phyloP scores from a whole-genome alignment of 176 grass and related monocot species.

The Guadua angustifolia region DNA sequence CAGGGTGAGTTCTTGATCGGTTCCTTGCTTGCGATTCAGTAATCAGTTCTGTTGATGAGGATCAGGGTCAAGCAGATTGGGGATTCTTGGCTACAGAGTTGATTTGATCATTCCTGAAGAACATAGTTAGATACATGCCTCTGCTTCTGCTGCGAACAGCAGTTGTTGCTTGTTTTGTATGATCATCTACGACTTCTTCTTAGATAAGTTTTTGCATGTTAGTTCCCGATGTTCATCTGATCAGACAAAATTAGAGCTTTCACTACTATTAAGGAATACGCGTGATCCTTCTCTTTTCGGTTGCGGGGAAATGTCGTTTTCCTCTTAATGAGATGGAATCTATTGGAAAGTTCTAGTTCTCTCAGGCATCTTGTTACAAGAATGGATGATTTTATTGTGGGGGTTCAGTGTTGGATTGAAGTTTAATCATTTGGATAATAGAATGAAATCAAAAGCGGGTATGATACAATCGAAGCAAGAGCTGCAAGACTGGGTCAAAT shows the following conservation, averaged over 20 bases:
- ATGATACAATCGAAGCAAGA: slow-evolving; percentile 11
- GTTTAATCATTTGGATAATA: not conserved
- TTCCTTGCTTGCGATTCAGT: not conserved
- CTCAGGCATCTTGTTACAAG: not conserved
- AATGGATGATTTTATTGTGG: not conserved
- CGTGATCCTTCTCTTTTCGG: not conserved
- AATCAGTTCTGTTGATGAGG: not conserved
- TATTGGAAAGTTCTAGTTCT: not conserved
- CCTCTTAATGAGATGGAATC: not conserved
- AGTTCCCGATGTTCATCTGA: not conserved
- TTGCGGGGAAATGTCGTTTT: not conserved
- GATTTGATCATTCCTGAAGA: not conserved
- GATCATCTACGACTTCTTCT: not conserved
- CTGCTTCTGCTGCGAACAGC: not conserved
- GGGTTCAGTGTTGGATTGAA: not conserved
- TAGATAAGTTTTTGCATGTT: not conserved
- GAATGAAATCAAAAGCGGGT: not conserved
- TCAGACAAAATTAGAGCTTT: not conserved
- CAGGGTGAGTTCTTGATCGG: slow-evolving; percentile 56
- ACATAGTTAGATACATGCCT: not conserved
- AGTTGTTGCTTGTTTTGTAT: not conserved
- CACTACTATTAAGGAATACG: not conserved
- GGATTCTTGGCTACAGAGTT: not conserved
- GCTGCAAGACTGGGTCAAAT: slow-evolving; percentile 6
- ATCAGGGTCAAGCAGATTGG: not conserved